phyloP scores from a whole-genome alignment of 805 yeast species.

The Wickerhamomyces chambardii region DNA sequence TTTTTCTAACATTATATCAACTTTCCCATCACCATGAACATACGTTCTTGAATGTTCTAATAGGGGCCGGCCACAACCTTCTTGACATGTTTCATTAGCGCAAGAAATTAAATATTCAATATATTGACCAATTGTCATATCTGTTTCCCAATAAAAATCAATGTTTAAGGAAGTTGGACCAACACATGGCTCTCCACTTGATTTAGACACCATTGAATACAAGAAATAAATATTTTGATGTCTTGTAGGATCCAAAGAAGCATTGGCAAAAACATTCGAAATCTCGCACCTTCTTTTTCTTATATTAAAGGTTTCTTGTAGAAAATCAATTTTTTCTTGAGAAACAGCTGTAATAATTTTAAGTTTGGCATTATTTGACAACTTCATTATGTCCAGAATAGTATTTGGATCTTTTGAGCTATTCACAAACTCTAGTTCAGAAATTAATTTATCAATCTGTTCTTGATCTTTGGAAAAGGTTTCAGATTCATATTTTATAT shows the following conservation, averaged over 20 bases:
- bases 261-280: conserved; percentile 38
- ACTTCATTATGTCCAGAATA: conserved; percentile 9
- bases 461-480: conserved; percentile 2
- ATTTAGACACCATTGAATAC: conserved; percentile 74
- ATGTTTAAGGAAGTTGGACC: conserved; percentile 85
- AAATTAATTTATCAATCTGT: conserved; percentile 7
- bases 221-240: conserved; percentile 77
- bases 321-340: conserved; percentile 19
- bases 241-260: conserved; percentile 54
- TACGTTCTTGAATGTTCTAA: conserved; percentile 77
- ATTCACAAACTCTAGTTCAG: conserved; percentile 7
- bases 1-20: conserved; percentile 68
- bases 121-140: conserved; percentile 82
- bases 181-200: conserved; percentile 82
- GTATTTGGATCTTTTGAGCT: conserved; percentile 14
- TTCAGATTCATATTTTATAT: conserved; percentile 10
- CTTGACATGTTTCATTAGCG: conserved; percentile 62
- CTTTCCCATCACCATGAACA: conserved; percentile 80
- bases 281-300: conserved; percentile 61
- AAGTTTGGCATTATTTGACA: conserved; percentile 19
- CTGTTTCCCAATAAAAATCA: conserved; percentile 87
- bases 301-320: conserved; percentile 21
- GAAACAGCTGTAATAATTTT: conserved; percentile 22
- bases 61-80: conserved; percentile 67
- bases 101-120: conserved; percentile 71